Percentiles rank a stretch among this genome's conserved stretches.
Conservation (phyloP, 108 stramenopile genomes). For the Heterococcus sp. region DNA sequence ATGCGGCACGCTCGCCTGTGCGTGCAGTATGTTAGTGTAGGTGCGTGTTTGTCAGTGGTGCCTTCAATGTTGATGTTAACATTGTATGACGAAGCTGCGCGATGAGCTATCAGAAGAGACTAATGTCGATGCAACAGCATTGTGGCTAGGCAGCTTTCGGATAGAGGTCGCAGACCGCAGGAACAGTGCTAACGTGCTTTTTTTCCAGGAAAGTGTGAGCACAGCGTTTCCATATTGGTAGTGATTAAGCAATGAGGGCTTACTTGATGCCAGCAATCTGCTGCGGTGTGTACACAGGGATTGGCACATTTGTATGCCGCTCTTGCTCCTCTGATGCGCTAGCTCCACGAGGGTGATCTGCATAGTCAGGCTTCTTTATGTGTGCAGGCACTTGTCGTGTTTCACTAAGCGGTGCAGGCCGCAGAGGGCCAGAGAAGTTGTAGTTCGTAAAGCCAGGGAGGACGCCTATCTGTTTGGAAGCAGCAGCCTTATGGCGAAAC, state of each 20-base stretch:
- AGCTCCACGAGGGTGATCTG: conserved; percentile 39
- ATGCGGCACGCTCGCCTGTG: conserved; percentile 1
- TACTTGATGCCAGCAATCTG: conserved; percentile 52
- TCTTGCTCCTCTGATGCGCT: neutral
- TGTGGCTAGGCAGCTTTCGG: too few relatives aligned
- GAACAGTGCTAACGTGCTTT: too few relatives aligned
- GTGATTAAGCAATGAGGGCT: too few relatives aligned
- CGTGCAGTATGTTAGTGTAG: neutral
- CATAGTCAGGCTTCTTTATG: conserved; percentile 52
- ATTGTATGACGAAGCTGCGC: too few relatives aligned
- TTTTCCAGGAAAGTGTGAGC: too few relatives aligned
- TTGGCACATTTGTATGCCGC: conserved; percentile 1
- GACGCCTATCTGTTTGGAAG: neutral
- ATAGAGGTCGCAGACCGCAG: too few relatives aligned
- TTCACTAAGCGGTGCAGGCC: conserved; percentile 40
- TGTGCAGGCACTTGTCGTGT: conserved; percentile 36
- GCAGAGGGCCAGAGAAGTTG: conserved; percentile 47
- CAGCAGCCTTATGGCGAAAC: conserved; percentile 31
- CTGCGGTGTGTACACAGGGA: conserved; percentile 49
- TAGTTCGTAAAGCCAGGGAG: conserved; percentile 42
- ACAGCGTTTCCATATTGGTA: too few relatives aligned
- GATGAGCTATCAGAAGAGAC: too few relatives aligned
- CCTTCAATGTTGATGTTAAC: too few relatives aligned
- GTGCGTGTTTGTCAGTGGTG: neutral
- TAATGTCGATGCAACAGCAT: too few relatives aligned